These are phyloP conservation scores for Tolypocladium amazonense DNA, from an alignment of 2,329 filamentous ascomycete species.

Conservation along the genomic window DNA sequence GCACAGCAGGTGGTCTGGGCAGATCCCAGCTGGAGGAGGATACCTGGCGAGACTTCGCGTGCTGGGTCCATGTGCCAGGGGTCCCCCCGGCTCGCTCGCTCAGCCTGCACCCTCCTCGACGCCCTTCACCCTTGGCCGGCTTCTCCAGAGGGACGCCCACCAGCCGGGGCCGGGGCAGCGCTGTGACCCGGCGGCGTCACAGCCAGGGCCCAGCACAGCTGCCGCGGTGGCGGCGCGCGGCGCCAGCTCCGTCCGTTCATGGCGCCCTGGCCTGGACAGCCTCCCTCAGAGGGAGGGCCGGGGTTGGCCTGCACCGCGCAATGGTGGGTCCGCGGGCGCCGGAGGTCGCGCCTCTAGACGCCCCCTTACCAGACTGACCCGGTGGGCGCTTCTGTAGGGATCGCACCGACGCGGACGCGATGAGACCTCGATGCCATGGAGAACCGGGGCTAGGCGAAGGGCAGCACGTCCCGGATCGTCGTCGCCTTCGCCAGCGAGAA, in stretches of 20 bases:
- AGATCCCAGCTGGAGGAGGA: not conserved
- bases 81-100: not conserved
- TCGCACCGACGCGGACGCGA: conserved; percentile 8
- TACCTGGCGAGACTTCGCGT: not conserved
- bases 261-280: conserved; percentile 4
- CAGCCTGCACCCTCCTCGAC: not conserved
- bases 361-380: conserved; percentile 3
- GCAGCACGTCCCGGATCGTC: not conserved
- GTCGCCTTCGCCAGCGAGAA: not conserved
- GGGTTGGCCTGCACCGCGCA: not conserved
- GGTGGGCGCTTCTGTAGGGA: conserved; percentile 9
- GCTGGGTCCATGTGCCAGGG: not conserved
- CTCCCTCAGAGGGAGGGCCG: conserved; percentile 6
- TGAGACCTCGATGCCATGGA: conserved; percentile 4
- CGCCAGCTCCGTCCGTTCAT: conserved; percentile 6
- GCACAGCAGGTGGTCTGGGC: not conserved
- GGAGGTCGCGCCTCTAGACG: not conserved
- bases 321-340: conserved; percentile 3
- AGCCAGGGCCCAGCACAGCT: conserved; percentile 1
- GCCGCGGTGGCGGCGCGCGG: conserved; percentile 8
- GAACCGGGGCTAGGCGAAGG: not conserved
- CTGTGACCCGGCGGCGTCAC: not conserved
- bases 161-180: conserved; percentile 1
- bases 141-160: conserved; percentile 1
- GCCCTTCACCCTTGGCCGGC: not conserved